Percentiles rank a stretch among this genome's conserved stretches.
Evolutionary conservation across 257 asterid species (phyloP).

Genomic region (Eucommia ulmoides): DNA sequence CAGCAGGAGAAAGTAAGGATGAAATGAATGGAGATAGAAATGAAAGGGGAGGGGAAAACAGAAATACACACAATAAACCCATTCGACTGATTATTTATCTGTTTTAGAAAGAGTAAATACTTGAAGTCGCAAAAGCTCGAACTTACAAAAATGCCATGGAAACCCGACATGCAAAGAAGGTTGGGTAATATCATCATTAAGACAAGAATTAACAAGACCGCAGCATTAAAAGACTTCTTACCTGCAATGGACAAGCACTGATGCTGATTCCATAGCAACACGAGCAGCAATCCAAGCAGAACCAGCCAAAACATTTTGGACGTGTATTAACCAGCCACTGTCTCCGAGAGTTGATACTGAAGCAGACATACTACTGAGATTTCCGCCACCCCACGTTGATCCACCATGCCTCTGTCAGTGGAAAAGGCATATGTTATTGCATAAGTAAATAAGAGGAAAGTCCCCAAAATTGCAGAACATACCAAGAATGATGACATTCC

Average conservation of each 20-base stretch:
- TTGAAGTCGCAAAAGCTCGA: too few species aligned
- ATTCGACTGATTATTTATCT: too few species aligned
- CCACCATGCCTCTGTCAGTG: slow-evolving; percentile 84
- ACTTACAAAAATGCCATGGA: too few species aligned
- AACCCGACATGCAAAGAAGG: not conserved
- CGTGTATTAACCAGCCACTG: slow-evolving; percentile 96
- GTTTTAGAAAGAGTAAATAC: too few species aligned
- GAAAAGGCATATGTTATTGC: not conserved
- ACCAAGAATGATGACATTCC: slow-evolving; percentile 96
- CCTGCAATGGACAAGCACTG: slow-evolving; percentile 99
- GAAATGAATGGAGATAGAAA: not conserved
- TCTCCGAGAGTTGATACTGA: slow-evolving; percentile 96
- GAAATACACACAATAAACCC: too few species aligned
- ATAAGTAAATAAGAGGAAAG: not conserved
- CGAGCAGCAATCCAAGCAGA: slow-evolving; percentile 99
- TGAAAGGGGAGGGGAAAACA: not conserved
- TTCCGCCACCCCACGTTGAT: slow-evolving; percentile 98
- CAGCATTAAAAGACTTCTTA: slow-evolving; percentile 15
- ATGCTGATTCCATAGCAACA: slow-evolving; percentile 84
- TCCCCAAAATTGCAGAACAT: slow-evolving; percentile 10
- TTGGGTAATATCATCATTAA: not conserved
- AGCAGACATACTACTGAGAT: slow-evolving; percentile 99
- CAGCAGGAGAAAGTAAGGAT: not conserved
- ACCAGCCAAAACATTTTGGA: slow-evolving; percentile 94
- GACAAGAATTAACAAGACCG: not conserved